These are phyloP conservation scores for Trichoderma simmonsii DNA, from an alignment of 2,329 filamentous ascomycete genomes.

Conservation along the genomic window DNA sequence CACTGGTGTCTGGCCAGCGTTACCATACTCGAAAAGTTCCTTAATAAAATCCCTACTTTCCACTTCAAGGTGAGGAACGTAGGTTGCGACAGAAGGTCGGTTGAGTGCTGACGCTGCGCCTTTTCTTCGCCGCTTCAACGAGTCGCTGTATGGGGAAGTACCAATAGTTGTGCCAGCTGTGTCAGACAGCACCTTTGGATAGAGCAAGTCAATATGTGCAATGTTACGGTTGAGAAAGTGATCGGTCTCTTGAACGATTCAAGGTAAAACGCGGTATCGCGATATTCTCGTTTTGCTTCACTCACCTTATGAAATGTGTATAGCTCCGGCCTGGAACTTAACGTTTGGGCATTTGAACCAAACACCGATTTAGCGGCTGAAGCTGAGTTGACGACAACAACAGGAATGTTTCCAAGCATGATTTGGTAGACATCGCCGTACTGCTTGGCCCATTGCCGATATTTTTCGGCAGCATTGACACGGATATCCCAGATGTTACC, in stretches of 20 bases:
- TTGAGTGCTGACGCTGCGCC: constrained; percentile 64
- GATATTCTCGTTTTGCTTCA: neutral
- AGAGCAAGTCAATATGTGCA: neutral
- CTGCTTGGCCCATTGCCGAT: constrained; percentile 50
- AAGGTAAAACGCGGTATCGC: neutral
- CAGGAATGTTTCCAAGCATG: constrained; percentile 51
- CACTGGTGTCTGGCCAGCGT: constrained; percentile 50
- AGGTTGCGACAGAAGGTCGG: constrained; percentile 60
- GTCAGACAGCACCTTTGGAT: constrained; percentile 55
- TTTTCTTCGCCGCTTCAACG: constrained; percentile 61
- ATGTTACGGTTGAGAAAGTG: neutral
- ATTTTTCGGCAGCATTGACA: constrained; percentile 54
- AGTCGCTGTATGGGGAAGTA: constrained; percentile 64
- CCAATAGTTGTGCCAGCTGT: constrained; percentile 67
- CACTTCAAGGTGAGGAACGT: constrained; percentile 59
- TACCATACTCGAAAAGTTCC: constrained; percentile 57
- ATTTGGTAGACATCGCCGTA: constrained; percentile 54
- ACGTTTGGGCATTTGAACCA: neutral
- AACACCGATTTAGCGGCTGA: neutral
- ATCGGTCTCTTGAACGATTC: neutral
- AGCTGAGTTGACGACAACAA: neutral
- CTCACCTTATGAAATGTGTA: neutral
- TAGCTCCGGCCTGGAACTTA: neutral
- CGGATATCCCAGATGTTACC: constrained; percentile 55
- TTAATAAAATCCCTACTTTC: constrained; percentile 62